Percentiles rank a stretch among this genome's conserved stretches.
phyloP scores from a whole-genome alignment of 2,329 filamentous ascomycete genomes.

The Claviceps paspali region DNA sequence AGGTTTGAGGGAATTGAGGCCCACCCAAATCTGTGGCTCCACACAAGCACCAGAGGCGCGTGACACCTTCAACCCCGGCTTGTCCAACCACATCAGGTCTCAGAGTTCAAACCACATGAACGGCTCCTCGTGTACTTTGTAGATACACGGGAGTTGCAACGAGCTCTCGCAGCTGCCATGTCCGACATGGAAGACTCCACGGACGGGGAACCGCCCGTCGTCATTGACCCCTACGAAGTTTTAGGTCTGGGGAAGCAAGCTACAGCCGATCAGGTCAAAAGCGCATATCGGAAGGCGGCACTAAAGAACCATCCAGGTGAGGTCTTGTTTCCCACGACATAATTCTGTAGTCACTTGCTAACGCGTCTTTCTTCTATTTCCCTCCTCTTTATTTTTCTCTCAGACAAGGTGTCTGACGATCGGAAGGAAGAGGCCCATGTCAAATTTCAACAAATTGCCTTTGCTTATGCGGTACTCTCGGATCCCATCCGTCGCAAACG shows the following conservation, averaged over 20 bases:
- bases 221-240: conserved; percentile 64
- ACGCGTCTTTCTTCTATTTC: neutral
- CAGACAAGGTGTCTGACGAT: conserved; percentile 61
- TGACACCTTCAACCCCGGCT: conserved; percentile 6
- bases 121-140: neutral
- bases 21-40: conserved; percentile 1
- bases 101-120: neutral
- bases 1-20: neutral
- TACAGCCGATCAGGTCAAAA: conserved; percentile 67
- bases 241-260: conserved; percentile 57
- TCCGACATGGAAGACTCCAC: conserved; percentile 35
- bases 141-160: neutral
- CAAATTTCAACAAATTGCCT: conserved; percentile 80
- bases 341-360: neutral
- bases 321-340: conserved; percentile 5
- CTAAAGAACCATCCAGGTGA: conserved; percentile 74
- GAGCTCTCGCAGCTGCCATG: conserved; percentile 18
- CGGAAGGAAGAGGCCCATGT: conserved; percentile 59
- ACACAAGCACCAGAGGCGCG: conserved; percentile 9
- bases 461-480: conserved; percentile 86
- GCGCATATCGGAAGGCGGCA: conserved; percentile 80
- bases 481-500: conserved; percentile 65
- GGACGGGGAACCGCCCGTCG: conserved; percentile 44
- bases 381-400: too few species aligned
- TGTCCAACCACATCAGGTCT: neutral